Conservation (phyloP, 305 asterid genomes). For the Fraxinus floribunda region DNA sequence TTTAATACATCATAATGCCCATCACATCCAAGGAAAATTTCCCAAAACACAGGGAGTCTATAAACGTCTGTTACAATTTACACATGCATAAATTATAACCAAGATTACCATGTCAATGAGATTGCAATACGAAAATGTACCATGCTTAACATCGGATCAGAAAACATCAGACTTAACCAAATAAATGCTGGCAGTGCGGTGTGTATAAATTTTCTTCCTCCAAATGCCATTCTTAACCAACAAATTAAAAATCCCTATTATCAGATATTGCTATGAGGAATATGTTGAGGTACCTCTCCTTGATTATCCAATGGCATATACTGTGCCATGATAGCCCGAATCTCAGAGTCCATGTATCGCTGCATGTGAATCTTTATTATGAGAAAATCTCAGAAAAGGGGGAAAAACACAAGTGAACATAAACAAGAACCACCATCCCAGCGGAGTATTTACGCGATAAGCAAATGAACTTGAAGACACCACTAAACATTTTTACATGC, state of each 20-base stretch:
- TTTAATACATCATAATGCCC: neutral
- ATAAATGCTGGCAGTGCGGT: neutral
- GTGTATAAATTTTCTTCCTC: neutral
- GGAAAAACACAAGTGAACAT: neutral
- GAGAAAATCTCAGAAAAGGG: neutral
- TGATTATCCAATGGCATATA: constrained; percentile 92
- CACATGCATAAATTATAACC: constrained; percentile 18
- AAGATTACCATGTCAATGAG: neutral
- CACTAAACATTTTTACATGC: neutral
- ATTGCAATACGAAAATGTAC: neutral
- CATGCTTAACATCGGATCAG: neutral
- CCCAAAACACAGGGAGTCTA: constrained; percentile 7
- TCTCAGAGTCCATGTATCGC: constrained; percentile 96
- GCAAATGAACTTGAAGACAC: neutral
- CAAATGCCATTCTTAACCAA: neutral
- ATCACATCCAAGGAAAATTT: neutral
- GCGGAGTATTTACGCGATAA: neutral
- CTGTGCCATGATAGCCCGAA: constrained; percentile 94
- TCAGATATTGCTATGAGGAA: constrained; percentile 34
- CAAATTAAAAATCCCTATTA: neutral
- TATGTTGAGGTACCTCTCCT: constrained; percentile 53
- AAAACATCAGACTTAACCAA: constrained; percentile 10
- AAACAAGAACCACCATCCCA: neutral
- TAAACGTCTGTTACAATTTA: neutral
- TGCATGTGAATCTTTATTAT: constrained; percentile 19